These are phyloP conservation scores for Tylopilus sp. DNA, from an alignment of 768 basidiomycete genomes.

Conservation along the genomic window DNA sequence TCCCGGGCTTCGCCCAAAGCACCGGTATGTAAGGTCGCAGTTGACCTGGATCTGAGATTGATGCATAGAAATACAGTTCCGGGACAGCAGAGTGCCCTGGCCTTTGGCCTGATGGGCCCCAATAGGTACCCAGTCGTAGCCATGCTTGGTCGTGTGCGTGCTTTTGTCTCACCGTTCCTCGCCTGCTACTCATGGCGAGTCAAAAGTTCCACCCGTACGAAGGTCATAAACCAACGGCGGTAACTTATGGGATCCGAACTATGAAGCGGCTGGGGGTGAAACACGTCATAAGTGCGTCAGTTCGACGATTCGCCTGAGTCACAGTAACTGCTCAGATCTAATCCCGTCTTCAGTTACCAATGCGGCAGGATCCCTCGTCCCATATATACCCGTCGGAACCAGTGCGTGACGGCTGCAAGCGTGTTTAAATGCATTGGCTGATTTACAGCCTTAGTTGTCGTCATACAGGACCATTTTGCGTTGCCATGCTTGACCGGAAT, in stretches of 20 bases:
- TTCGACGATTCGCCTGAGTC: neutral
- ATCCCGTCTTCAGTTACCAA: slow-evolving; percentile 63
- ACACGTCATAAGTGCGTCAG: slow-evolving; percentile 64
- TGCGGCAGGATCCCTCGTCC: slow-evolving; percentile 80
- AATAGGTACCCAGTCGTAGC: slow-evolving; percentile 78
- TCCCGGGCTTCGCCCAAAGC: slow-evolving; percentile 74
- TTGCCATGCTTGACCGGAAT: slow-evolving; percentile 72
- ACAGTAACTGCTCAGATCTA: neutral
- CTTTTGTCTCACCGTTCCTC: neutral
- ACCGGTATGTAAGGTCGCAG: slow-evolving; percentile 50
- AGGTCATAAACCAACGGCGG: slow-evolving; percentile 65
- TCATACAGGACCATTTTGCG: slow-evolving; percentile 81
- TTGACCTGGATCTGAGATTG: neutral
- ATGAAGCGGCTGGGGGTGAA: slow-evolving; percentile 77
- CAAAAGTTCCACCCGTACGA: slow-evolving; percentile 82
- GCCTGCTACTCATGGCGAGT: slow-evolving; percentile 2
- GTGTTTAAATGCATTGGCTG: slow-evolving; percentile 1
- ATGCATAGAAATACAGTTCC: slow-evolving; percentile 43
- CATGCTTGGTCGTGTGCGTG: slow-evolving; percentile 79
- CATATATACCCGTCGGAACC: slow-evolving; percentile 71
- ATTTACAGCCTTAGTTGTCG: slow-evolving; percentile 56
- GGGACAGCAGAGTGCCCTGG: slow-evolving; percentile 79
- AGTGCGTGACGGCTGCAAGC: slow-evolving; percentile 44
- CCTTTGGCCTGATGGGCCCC: slow-evolving; percentile 73
- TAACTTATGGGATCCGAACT: slow-evolving; percentile 75